A percentile compares a stretch with the other conserved stretches of the same genome.
Conservation (phyloP, 2,329 filamentous ascomycete species). For the Xylariaceae sp. region DNA sequence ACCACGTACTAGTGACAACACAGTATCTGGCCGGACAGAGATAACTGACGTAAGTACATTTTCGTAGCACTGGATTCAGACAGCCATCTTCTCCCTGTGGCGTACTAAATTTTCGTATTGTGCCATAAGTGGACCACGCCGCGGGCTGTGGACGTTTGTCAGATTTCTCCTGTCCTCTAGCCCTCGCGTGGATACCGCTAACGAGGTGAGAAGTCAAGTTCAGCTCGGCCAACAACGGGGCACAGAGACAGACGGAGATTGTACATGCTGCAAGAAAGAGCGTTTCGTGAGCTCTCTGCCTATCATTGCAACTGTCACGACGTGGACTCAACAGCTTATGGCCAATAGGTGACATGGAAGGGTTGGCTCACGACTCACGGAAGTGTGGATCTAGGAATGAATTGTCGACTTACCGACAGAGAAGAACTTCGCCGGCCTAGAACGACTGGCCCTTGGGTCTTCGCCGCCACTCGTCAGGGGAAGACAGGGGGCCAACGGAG, state of each 20-base stretch:
- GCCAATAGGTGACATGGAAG: conserved; percentile 7
- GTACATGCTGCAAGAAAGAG: neutral
- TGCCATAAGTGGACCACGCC: too few species aligned
- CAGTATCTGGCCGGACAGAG: neutral
- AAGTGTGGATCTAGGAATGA: neutral
- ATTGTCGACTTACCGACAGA: neutral
- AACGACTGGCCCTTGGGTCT: conserved; percentile 19
- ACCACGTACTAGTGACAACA: neutral
- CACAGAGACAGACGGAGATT: neutral
- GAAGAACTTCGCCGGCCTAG: conserved; percentile 6
- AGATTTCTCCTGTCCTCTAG: neutral
- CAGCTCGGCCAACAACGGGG: neutral
- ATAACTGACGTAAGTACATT: conserved; percentile 1
- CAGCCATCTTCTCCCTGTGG: conserved; percentile 4
- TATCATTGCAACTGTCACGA: conserved; percentile 4
- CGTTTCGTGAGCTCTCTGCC: conserved; percentile 2
- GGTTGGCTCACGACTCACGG: neutral
- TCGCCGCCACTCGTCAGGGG: neutral
- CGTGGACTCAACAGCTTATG: neutral
- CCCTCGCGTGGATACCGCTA: neutral
- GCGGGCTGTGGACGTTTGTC: too few species aligned
- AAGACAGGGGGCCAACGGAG: conserved; percentile 8
- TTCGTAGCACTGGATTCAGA: neutral
- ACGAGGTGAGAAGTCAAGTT: neutral
- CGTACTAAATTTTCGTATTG: neutral